Evolutionary conservation across 352 stramenopile species (phyloP).

Genomic region (Pythium myriotylum): DNA sequence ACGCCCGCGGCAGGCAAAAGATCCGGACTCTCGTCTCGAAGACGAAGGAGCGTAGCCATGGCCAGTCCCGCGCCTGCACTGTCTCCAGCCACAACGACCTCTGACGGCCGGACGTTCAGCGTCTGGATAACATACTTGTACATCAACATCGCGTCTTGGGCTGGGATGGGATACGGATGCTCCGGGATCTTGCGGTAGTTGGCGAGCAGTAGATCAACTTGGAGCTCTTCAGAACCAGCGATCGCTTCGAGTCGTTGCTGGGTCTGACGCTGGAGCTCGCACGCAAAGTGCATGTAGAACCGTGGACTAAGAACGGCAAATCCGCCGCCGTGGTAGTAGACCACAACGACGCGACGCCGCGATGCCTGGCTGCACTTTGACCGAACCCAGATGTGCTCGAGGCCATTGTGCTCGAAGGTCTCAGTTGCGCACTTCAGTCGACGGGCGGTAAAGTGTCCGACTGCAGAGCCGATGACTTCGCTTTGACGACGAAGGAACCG

Average conservation of each 20-base stretch:
- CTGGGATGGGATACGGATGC: constrained; percentile 16
- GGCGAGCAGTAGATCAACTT: constrained; percentile 32
- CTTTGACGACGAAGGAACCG: constrained; percentile 6
- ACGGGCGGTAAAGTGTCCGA: neutral
- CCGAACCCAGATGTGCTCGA: constrained; percentile 61
- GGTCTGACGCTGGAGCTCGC: constrained; percentile 16
- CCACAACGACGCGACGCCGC: constrained; percentile 39
- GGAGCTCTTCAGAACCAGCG: constrained; percentile 42
- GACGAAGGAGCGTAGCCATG: constrained; percentile 19
- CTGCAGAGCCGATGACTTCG: neutral
- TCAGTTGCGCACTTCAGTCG: constrained; percentile 27
- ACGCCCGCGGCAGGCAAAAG: constrained; percentile 37
- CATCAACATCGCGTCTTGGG: constrained; percentile 15
- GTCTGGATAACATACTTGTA: constrained; percentile 39
- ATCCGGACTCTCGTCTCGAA: constrained; percentile 28
- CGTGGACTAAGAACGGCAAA: constrained; percentile 42
- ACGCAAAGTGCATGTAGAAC: constrained; percentile 41
- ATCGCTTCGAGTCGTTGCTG: constrained; percentile 17
- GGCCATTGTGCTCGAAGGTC: constrained; percentile 42
- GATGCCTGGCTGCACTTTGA: too few species aligned
- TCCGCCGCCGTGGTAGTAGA: constrained; percentile 54
- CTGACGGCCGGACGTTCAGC: constrained; percentile 36
- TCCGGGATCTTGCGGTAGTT: constrained; percentile 36
- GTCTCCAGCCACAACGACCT: constrained; percentile 33
- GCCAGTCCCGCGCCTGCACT: constrained; percentile 22